Evolutionary conservation across 106 monocot species (phyloP), one percentile per base, ranked within the genome.

Genomic region (Dendrobium catenatum): DNA sequence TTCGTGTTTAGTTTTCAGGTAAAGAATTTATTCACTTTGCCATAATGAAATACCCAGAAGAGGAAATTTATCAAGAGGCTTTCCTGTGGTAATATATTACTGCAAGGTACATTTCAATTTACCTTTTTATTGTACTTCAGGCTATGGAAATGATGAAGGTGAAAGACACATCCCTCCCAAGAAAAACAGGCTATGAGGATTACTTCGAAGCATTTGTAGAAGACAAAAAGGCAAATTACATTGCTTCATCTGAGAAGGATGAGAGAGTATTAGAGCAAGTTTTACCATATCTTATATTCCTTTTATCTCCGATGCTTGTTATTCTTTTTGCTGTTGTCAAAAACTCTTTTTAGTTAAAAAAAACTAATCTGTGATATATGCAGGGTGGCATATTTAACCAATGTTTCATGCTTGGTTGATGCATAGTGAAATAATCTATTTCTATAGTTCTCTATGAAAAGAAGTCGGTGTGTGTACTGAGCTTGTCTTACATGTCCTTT

Each of bases 111-210:
- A 19, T 54, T 24, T 59, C 44, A 41, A 19, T 42, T 66, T 68
- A 6, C 27, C 9, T 26, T 16, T 75, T 64, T 84, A 68, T 43
- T 72, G 9, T 19, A 17, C 19, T 42, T 72, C 83, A 97, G 97
- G 97, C 97, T 42, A 97, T 97, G 92, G 97, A 91, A 80, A 89
- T 89, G 87, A 81, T 97, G 90, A 97, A 97, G 68, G 84, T 94
- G 13, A 80, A 26, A 31, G 78, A 80, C 68, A 84, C 83, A 27
- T 77, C 88, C 0, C 19, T 83, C 67, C 56, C 85, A 11, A 47
- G 33, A 18, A 83, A 3, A 70, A 97, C 97, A 13, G 97, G 97
- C 20, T 97, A 89, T 70, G 97, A 97, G 73, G 86, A 82, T 77
- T 94, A 94, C 74, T 97, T 97, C 76, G 89, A 90, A 46, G 92